These are phyloP conservation scores for Fusarium duplospermum DNA, from an alignment of 2,329 filamentous ascomycete species.

Conservation along the genomic window DNA sequence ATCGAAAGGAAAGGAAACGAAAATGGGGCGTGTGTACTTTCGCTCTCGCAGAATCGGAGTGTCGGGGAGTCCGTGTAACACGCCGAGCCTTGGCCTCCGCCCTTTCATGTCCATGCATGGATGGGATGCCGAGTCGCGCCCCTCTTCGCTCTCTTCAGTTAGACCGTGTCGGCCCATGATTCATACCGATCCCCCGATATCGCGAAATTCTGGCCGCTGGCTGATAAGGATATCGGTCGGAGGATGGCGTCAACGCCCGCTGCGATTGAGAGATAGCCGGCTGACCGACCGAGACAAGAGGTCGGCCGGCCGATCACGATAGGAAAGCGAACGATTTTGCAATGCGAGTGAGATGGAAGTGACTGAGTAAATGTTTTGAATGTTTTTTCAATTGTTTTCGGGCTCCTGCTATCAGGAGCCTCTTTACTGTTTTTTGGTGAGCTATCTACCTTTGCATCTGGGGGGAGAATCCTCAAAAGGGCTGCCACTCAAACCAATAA, in stretches of 20 bases:
- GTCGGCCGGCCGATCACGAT: constrained; percentile 1
- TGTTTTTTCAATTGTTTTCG: constrained; percentile 36
- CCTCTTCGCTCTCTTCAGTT: constrained; percentile 17
- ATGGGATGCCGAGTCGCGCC: constrained; percentile 13
- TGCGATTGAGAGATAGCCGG: constrained; percentile 21
- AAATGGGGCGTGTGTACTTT: constrained; percentile 3
- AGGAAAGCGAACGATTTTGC: not conserved
- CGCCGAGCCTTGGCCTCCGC: not conserved
- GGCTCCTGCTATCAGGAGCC: constrained; percentile 8
- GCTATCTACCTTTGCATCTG: constrained; percentile 38
- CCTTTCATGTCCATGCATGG: not conserved
- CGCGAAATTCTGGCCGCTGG: constrained; percentile 32
- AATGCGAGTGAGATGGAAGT: constrained; percentile 7
- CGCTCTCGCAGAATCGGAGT: not conserved
- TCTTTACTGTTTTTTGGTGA: constrained; percentile 28
- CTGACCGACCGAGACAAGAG: constrained; percentile 9
- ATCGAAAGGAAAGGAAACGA: constrained; percentile 8
- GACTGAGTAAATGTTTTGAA: constrained; percentile 27
- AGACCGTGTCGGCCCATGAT: constrained; percentile 32
- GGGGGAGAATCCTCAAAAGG: constrained; percentile 3
- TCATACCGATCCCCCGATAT: constrained; percentile 37
- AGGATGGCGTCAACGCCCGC: constrained; percentile 23
- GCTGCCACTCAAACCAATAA: constrained; percentile 42
- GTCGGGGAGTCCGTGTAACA: constrained; percentile 2
- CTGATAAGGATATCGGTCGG: constrained; percentile 35